Evolutionary conservation across 2,329 filamentous ascomycete genomes (phyloP), one percentile per base, ranked within the genome.

Genomic region (Neoscytalidium dimidiatum): DNA sequence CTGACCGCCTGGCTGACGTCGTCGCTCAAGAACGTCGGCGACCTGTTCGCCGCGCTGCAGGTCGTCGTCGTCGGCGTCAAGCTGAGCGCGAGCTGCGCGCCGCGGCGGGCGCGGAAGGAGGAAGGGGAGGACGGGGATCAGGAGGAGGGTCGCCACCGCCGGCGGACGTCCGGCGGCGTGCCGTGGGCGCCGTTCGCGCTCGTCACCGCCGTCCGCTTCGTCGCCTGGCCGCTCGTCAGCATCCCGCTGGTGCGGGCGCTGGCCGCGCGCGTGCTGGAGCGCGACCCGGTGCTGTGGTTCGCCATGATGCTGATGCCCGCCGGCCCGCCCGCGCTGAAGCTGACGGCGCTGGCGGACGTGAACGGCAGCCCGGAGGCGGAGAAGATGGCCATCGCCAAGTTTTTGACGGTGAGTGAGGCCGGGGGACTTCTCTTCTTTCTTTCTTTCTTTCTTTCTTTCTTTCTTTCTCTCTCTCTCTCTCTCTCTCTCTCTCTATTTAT

Each of bases 51-150:
- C 0, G 83, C 86, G 0, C 76, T 89, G 28, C 89, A 89, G 31
- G 85, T 90, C 17, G 83, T 91, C 17, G 82, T 90, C 0, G 87
- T 89, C 0, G 88, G 89, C 1, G 85, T 89, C n/a, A 88, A 88
- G 68, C 80, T 91, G 1, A 86, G 84, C 64, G 82, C 82, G 23
- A 82, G 84, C 17, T n/a, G n/a, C n/a, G n/a, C n/a, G n/a, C n/a
- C n/a, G n/a, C n/a, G n/a, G n/a, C n/a, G n/a, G n/a, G 77, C 86
- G 67, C 73, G 79, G 64, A 78, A 78, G 66, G 80, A 82, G 71
- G 82, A 80, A 68, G n/a, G n/a, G n/a, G n/a, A n/a, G n/a, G n/a
- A n/a, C n/a, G n/a, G n/a, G n/a, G n/a, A n/a, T n/a, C n/a, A n/a
- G n/a, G n/a, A n/a, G n/a, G n/a, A n/a, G n/a, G n/a, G n/a, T n/a